A percentile compares a stretch with the other conserved stretches of the same genome.
Evolutionary conservation across 495 filamentous ascomycete species (phyloP).

Genomic region (Daldinia childiae): DNA sequence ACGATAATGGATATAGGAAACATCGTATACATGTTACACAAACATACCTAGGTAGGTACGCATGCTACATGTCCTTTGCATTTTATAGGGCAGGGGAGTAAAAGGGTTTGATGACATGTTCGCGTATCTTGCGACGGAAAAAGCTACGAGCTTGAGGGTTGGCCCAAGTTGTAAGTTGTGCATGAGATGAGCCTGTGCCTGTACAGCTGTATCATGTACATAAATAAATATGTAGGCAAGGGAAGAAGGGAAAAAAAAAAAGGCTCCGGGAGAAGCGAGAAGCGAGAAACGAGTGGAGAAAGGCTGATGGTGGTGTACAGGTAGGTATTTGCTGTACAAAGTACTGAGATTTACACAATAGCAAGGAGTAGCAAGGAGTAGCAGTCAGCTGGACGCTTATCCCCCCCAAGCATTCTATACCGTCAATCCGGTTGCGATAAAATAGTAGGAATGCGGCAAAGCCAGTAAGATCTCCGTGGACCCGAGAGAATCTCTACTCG

Average conservation of each 20-base stretch:
- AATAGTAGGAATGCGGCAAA: constrained; percentile 39
- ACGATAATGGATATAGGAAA: constrained; percentile 40
- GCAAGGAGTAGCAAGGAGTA: constrained; percentile 11
- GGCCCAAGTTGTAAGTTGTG: constrained; percentile 19
- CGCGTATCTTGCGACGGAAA: constrained; percentile 33
- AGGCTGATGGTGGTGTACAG: constrained; percentile 23
- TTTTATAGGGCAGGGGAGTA: constrained; percentile 37
- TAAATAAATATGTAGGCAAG: constrained; percentile 17
- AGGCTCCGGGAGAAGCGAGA: constrained; percentile 27
- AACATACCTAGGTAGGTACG: not conserved
- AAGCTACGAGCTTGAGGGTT: constrained; percentile 19
- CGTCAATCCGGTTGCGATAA: constrained; percentile 24
- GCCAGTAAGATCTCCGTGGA: constrained; percentile 33
- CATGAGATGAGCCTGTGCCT: not conserved
- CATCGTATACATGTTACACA: constrained; percentile 8
- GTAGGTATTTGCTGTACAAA: constrained; percentile 10
- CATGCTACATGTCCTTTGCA: constrained; percentile 23
- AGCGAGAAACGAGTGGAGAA: constrained; percentile 34
- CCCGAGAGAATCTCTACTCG: constrained; percentile 28
- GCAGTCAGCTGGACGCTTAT: constrained; percentile 35
- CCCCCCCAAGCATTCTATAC: constrained; percentile 13
- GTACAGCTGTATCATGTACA: constrained; percentile 7
- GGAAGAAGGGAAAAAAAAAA: constrained; percentile 19
- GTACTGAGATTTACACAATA: constrained; percentile 7
- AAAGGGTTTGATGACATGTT: constrained; percentile 31